phyloP scores from a whole-genome alignment of 2,329 filamentous ascomycete species.

The Tolypocladium tropicale region DNA sequence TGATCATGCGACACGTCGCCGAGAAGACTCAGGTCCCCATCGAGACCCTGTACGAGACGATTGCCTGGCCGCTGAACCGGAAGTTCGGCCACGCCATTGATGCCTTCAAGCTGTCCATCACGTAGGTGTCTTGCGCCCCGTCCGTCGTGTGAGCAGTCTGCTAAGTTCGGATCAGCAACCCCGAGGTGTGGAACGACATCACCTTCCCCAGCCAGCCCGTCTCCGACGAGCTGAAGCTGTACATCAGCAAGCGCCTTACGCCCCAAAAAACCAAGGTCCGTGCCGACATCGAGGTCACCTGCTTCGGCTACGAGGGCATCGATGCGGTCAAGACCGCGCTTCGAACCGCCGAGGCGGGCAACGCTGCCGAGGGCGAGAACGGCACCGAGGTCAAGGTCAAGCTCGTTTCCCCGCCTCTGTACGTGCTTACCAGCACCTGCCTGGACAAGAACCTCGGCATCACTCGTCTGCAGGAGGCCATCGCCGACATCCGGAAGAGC shows the following conservation, averaged over 20 bases:
- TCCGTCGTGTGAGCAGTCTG: neutral
- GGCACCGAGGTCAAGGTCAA: conserved; percentile 97
- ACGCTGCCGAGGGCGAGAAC: conserved; percentile 49
- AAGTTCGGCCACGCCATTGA: conserved; percentile 95
- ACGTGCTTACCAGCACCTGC: conserved; percentile 91
- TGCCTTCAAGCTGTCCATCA: conserved; percentile 98
- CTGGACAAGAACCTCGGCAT: conserved; percentile 88
- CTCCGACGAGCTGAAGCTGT: conserved; percentile 81
- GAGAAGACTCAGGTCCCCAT: conserved; percentile 96
- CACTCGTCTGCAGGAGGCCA: conserved; percentile 74
- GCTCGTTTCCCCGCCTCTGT: conserved; percentile 93
- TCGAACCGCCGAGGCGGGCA: conserved; percentile 81
- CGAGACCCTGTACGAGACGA: conserved; percentile 84
- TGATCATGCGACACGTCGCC: conserved; percentile 96
- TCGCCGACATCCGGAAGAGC: conserved; percentile 71
- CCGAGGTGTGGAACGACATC: conserved; percentile 91
- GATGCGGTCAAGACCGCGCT: conserved; percentile 94
- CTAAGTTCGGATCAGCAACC: conserved; percentile 51
- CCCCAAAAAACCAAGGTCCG: conserved; percentile 98
- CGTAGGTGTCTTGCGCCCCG: conserved; percentile 42
- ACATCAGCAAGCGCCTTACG: conserved; percentile 94
- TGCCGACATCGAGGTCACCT: conserved; percentile 93
- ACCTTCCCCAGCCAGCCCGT: conserved; percentile 78
- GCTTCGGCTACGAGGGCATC: conserved; percentile 94
- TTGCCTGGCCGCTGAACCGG: conserved; percentile 95